Evolutionary conservation across 495 filamentous ascomycete genomes (phyloP), one percentile per base, ranked within the genome.

Genomic region (Podospora conica): DNA sequence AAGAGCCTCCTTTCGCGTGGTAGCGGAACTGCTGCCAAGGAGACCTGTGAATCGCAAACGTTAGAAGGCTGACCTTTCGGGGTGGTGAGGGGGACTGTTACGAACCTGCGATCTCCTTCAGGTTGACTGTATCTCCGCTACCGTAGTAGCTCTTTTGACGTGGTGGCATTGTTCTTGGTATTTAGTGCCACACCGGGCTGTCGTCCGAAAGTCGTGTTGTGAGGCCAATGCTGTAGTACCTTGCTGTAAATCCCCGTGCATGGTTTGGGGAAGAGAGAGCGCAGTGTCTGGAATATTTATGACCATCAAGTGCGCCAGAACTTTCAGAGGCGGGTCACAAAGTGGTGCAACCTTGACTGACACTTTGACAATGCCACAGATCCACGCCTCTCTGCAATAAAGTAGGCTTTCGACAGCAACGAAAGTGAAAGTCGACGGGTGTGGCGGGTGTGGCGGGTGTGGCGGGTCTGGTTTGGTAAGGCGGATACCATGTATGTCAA

Each of bases 1-100:
- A n/a, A 79, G 53, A 48, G 75, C 74, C 20, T 73, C 67, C 53
- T 72, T 69, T 27, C 71, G 73, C 33, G 69, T 68, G 21, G 55
- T 71, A 4, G 66, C 60, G 3, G 66, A 55, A 0, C 29, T 20
- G 25, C 58, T 66, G 40, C 53, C 58, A 18, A 76, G 64, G 18
- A 28, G 58, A 7, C 12, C 68, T 73, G 24, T 10, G 25, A 28
- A 28, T 58, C 22, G 18, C 9, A 55, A 23, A 64, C 20, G 61
- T 66, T 55, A 68, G 58, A 31, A 29, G 29, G 53, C 22, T 27
- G 15, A 24, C 20, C 27, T 60, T 15, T 31, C 5, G 15, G 20
- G 5, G 11, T 15, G 24, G 20, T 9, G 21, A 23, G 29, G 7
- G 21, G 11, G 58, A n/a, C 5, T 60, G 20, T 60, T 3, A 61